Base-by-base conservation (phyloP, 2,329 filamentous ascomycete genomes). In the Ambrosiella xylebori region DNA sequence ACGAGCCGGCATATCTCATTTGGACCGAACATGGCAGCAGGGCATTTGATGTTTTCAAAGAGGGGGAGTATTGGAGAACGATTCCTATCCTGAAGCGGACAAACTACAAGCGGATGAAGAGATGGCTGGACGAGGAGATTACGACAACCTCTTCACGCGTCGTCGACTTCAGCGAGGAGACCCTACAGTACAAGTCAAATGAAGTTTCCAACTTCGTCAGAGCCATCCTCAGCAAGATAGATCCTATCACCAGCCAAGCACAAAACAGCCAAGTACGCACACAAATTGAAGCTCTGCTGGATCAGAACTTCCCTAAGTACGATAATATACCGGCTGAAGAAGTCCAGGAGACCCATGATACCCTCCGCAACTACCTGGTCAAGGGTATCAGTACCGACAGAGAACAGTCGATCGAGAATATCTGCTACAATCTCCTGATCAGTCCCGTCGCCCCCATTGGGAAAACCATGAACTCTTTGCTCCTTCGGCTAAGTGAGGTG, bases 391-490 rank as follows among this genome's bases (percentile, higher is more conserved):
- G 55, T 12, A 17, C 39, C 6, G 50, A 57, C 41, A 44, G 40
- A 57, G 51, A 50, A 45, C 36, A 55, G 44, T 59, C 58, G 2
- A 66, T 74, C 38, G 67, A 65, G n/a, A 74, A 73, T 64, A 71
- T 81, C 56, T 80, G 77, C 67, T 82, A 83, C 68, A 88, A 87
- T 65, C 70, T 93, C 2, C 73, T 88, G 13, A 71, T 80, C 2
- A 81, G 79, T 1, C 67, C 75, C 1, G 72, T 78, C 15, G 77
- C 81, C 0, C 84, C 86, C 0, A 79, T 79, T 61, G 76, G 86
- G 40, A 74, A 81, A 62, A 88, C 82, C 2, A 88, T 82, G 70
- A 89, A 89, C 65, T 75, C 76, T 11, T 73, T 93, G 35, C 76
- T 91, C 2, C 67, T 78, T n/a, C 78, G 79, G n/a, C 81, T 91